phyloP scores from a whole-genome alignment of 2,329 filamentous ascomycete genomes.

The Falciphora oryzae region DNA sequence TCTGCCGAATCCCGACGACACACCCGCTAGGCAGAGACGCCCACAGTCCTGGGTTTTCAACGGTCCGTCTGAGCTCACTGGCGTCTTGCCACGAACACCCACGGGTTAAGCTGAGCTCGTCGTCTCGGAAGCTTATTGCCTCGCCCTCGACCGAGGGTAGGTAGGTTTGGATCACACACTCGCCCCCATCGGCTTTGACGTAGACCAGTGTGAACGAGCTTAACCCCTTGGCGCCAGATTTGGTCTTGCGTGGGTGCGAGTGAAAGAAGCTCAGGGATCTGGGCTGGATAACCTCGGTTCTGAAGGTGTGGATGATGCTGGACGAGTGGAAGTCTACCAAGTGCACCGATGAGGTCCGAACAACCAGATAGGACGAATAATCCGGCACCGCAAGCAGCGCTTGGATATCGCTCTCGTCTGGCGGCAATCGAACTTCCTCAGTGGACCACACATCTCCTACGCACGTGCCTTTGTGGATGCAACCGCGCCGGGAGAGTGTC shows the following conservation, averaged over 20 bases:
- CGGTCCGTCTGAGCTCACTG: conserved; percentile 42
- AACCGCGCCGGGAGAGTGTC: conserved; percentile 44
- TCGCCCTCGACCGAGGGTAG: conserved; percentile 45
- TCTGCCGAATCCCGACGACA: conserved; percentile 56
- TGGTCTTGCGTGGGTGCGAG: conserved; percentile 42
- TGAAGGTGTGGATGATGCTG: conserved; percentile 55
- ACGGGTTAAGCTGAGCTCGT: conserved; percentile 29
- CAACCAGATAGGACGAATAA: conserved; percentile 55
- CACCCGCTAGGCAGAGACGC: conserved; percentile 54
- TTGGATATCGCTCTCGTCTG: conserved; percentile 40
- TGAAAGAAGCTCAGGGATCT: conserved; percentile 57
- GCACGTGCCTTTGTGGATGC: conserved; percentile 41
- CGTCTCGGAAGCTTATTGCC: conserved; percentile 51
- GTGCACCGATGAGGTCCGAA: conserved; percentile 49
- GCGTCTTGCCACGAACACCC: conserved; percentile 47
- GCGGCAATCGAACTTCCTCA: conserved; percentile 35
- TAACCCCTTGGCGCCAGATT: conserved; percentile 51
- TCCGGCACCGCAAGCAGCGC: conserved; percentile 54
- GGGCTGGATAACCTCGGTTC: conserved; percentile 50
- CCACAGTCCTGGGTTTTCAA: conserved; percentile 62
- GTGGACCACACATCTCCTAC: conserved; percentile 43
- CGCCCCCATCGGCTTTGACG: conserved; percentile 49
- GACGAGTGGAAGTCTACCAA: conserved; percentile 54
- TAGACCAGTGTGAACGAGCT: conserved; percentile 61
- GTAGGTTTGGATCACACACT: conserved; percentile 62